Conservation (phyloP, 2,329 filamentous ascomycete species). For the Myriosclerotinia scirpicola region DNA sequence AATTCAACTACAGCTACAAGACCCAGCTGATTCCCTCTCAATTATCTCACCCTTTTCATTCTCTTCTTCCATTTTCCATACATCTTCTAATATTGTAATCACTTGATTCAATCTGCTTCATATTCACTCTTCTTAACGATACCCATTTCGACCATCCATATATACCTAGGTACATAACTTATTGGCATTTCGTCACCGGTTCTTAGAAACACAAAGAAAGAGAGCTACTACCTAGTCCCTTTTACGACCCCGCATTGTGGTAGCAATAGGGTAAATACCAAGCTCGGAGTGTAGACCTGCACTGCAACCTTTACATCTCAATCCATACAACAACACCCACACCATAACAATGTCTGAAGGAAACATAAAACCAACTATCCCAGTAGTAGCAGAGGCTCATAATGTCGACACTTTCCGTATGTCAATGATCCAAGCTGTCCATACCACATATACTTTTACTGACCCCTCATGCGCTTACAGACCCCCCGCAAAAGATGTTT, state of each 20-base stretch:
- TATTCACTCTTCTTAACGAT: not conserved
- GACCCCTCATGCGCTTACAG: slow-evolving; percentile 43
- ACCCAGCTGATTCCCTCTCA: slow-evolving; percentile 14
- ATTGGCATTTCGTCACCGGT: slow-evolving; percentile 5
- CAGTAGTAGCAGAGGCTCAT: slow-evolving; percentile 73
- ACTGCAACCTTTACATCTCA: not conserved
- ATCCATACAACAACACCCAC: slow-evolving; percentile 2
- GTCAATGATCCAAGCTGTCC: slow-evolving; percentile 35
- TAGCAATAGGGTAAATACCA: not conserved
- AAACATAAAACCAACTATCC: slow-evolving; percentile 43
- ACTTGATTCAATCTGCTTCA: not conserved
- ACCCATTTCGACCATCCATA: not conserved
- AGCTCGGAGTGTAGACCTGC: not conserved
- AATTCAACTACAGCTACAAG: slow-evolving; percentile 14
- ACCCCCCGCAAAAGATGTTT: slow-evolving; percentile 66
- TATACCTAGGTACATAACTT: not conserved
- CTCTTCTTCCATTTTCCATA: not conserved
- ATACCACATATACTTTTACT: slow-evolving; percentile 22
- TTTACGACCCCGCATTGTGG: slow-evolving; percentile 9
- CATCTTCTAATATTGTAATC: not conserved
- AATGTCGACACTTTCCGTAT: slow-evolving; percentile 72
- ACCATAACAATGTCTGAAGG: slow-evolving; percentile 47
- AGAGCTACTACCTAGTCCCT: not conserved
- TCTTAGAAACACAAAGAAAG: slow-evolving; percentile 4
- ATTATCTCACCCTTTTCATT: not conserved